These are phyloP conservation scores for Trichoderma cornu-damae DNA, from an alignment of 2,329 filamentous ascomycete species.

Conservation along the genomic window DNA sequence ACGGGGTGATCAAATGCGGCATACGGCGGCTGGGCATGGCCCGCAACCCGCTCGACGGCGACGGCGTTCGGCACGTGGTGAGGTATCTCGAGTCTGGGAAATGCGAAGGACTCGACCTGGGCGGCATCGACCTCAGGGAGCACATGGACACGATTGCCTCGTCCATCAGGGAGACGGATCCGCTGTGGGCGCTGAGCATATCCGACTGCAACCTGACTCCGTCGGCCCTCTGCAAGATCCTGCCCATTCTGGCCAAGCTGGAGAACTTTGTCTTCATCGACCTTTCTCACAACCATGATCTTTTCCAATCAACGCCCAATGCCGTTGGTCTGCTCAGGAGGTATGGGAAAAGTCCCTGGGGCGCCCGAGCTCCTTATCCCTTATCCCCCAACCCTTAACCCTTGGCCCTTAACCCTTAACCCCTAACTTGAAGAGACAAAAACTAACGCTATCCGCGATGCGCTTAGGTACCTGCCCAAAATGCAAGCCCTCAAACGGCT, in stretches of 20 bases:
- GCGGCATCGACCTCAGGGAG: slow-evolving; percentile 68
- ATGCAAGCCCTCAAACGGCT: slow-evolving; percentile 74
- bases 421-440: background rate
- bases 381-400: too few relatives aligned
- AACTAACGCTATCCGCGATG: background rate
- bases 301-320: slow-evolving; percentile 71
- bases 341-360: slow-evolving; percentile 36
- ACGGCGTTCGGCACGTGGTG: slow-evolving; percentile 69
- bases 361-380: too few relatives aligned
- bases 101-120: slow-evolving; percentile 84
- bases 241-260: slow-evolving; percentile 67
- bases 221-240: slow-evolving; percentile 64
- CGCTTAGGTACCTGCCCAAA: slow-evolving; percentile 65
- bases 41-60: slow-evolving; percentile 69
- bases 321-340: slow-evolving; percentile 70
- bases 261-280: slow-evolving; percentile 81
- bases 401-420: too few relatives aligned
- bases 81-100: slow-evolving; percentile 69
- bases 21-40: slow-evolving; percentile 76
- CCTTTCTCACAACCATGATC: slow-evolving; percentile 77
- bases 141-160: slow-evolving; percentile 50
- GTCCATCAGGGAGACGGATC: slow-evolving; percentile 48
- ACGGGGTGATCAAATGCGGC: slow-evolving; percentile 73
- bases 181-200: slow-evolving; percentile 76
- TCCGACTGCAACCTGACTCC: slow-evolving; percentile 79